Conservation (phyloP, 2,329 filamentous ascomycete genomes). For the Exophiala lecanii-corni region DNA sequence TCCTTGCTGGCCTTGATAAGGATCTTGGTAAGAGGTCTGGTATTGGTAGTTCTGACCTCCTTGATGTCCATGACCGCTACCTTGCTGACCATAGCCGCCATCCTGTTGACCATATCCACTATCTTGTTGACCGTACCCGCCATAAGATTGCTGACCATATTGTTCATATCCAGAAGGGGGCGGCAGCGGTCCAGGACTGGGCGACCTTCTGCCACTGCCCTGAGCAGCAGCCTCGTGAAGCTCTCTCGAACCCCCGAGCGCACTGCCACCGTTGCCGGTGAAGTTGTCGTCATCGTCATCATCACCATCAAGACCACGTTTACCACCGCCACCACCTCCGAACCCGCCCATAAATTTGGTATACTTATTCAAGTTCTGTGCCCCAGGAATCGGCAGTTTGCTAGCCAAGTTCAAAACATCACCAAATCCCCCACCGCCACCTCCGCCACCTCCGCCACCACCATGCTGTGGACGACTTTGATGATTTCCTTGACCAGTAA, state of each 20-base stretch:
- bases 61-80: not conserved
- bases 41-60: conserved; percentile 12
- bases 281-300: conserved; percentile 5
- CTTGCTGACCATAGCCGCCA: conserved; percentile 1
- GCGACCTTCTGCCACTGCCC: conserved; percentile 10
- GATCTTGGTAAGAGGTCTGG: conserved; percentile 18
- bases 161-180: conserved; percentile 22
- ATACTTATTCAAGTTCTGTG: conserved; percentile 23
- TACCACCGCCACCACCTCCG: conserved; percentile 13
- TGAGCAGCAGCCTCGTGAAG: conserved; percentile 17
- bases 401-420: conserved; percentile 23
- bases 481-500: conserved; percentile 11
- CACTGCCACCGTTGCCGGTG: conserved; percentile 7
- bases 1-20: conserved; percentile 6
- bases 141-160: conserved; percentile 8
- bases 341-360: conserved; percentile 21
- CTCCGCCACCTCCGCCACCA: conserved; percentile 7
- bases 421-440: conserved; percentile 18
- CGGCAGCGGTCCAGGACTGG: conserved; percentile 19
- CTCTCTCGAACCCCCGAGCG: conserved; percentile 14
- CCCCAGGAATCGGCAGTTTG: conserved; percentile 25
- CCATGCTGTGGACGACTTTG: conserved; percentile 6
- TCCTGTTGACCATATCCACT: conserved; percentile 11
- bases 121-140: not conserved
- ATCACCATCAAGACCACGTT: conserved; percentile 15